Evolutionary conservation across 2,329 filamentous ascomycete species (phyloP).

Genomic region (Tolypocladium tundrense): DNA sequence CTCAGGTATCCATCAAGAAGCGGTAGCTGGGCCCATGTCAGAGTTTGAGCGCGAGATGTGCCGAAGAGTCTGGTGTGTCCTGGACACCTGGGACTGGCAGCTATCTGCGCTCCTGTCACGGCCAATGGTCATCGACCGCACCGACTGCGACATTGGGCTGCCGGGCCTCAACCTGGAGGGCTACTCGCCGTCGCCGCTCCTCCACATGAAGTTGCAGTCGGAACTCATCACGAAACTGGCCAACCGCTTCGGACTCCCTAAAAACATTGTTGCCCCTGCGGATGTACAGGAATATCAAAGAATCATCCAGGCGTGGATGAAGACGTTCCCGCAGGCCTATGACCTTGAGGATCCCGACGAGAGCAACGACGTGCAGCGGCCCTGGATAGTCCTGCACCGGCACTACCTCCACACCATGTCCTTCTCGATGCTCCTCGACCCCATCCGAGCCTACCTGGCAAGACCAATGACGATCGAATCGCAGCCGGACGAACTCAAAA

Average conservation of each 20-base stretch:
- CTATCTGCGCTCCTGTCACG: slow-evolving; percentile 21
- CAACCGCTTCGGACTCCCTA: slow-evolving; percentile 18
- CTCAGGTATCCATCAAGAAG: slow-evolving; percentile 22
- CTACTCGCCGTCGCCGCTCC: slow-evolving; percentile 18
- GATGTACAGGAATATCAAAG: slow-evolving; percentile 21
- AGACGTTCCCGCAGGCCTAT: slow-evolving; percentile 30
- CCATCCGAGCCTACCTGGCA: slow-evolving; percentile 35
- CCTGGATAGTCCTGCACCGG: slow-evolving; percentile 35
- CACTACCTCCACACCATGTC: slow-evolving; percentile 32
- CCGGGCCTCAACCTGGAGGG: slow-evolving; percentile 22
- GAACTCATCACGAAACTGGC: slow-evolving; percentile 19
- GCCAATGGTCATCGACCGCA: slow-evolving; percentile 23
- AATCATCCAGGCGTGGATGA: slow-evolving; percentile 31
- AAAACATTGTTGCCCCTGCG: slow-evolving; percentile 14
- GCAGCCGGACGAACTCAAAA: slow-evolving; percentile 20
- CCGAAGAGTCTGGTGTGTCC: slow-evolving; percentile 24
- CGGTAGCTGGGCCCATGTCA: slow-evolving; percentile 12
- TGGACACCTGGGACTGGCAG: slow-evolving; percentile 30
- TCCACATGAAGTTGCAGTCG: slow-evolving; percentile 26
- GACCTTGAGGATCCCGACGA: slow-evolving; percentile 28
- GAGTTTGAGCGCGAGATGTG: slow-evolving; percentile 26
- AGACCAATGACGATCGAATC: slow-evolving; percentile 18
- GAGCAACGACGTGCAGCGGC: slow-evolving; percentile 26
- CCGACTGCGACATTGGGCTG: slow-evolving; percentile 19
- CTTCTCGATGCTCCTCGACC: slow-evolving; percentile 33